Evolutionary conservation across 2,329 filamentous ascomycete species (phyloP).

Genomic region (Alternaria hordeiaustralica): DNA sequence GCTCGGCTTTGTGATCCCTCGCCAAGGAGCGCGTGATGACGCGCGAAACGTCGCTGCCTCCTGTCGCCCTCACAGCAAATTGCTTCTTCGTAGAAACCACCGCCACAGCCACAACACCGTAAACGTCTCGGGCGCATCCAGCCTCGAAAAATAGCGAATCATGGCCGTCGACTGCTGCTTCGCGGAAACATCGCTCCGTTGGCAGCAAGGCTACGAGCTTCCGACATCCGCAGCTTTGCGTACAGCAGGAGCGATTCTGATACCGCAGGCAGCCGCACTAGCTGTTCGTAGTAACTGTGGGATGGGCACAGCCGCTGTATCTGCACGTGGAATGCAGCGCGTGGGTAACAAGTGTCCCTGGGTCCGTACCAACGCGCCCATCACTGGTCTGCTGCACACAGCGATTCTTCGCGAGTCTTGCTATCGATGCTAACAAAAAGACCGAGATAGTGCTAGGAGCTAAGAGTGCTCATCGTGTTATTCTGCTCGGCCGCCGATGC

Average conservation of each 20-base stretch:
- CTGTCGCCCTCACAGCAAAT: neutral
- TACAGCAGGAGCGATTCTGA: neutral
- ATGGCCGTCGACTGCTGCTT: neutral
- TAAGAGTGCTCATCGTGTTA: neutral
- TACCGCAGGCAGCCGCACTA: neutral
- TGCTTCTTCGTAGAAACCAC: neutral
- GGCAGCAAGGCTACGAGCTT: neutral
- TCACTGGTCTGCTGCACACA: neutral
- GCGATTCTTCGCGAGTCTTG: neutral
- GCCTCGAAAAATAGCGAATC: neutral
- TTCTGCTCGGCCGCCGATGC: neutral
- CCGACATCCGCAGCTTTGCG: neutral
- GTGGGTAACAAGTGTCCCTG: neutral
- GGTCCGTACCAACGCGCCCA: neutral
- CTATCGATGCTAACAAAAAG: neutral
- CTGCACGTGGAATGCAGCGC: neutral
- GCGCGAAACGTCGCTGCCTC: conserved; percentile 2
- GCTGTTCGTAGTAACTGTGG: neutral
- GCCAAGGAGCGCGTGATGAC: neutral
- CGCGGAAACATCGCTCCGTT: neutral
- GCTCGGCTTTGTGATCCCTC: neutral
- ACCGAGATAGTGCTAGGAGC: neutral
- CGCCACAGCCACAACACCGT: neutral
- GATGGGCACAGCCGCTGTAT: neutral
- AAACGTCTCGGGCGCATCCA: neutral